Evolutionary conservation across 495 filamentous ascomycete genomes (phyloP).

Genomic region (Evansstolkia leycettana): DNA sequence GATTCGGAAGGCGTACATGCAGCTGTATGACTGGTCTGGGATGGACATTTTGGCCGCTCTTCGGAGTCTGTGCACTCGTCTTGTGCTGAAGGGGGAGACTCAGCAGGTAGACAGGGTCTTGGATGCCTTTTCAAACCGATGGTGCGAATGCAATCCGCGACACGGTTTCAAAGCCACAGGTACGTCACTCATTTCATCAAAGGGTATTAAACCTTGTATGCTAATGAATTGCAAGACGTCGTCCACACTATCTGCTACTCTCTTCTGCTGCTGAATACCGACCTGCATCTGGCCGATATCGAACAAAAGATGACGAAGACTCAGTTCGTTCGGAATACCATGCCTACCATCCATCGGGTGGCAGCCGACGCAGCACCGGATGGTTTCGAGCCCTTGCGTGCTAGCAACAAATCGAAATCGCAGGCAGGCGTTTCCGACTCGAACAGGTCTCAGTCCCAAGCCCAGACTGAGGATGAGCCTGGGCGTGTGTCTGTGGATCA

Average conservation of each 20-base stretch:
- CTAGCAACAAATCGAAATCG: constrained; percentile 24
- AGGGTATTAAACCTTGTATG: constrained; percentile 1
- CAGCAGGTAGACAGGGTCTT: constrained; percentile 95
- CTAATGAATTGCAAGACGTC: constrained; percentile 50
- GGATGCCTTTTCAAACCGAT: constrained; percentile 72
- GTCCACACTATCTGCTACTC: constrained; percentile 98
- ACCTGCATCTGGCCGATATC: constrained; percentile 89
- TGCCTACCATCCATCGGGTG: constrained; percentile 74
- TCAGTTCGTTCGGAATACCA: constrained; percentile 94
- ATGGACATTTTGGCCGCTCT: constrained; percentile 71
- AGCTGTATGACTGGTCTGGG: constrained; percentile 75
- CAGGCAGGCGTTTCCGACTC: constrained; percentile 2
- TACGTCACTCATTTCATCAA: constrained; percentile 28
- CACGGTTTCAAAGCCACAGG: constrained; percentile 87
- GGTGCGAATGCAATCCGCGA: constrained; percentile 89
- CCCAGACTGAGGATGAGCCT: constrained; percentile 12
- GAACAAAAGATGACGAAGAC: constrained; percentile 89
- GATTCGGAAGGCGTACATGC: constrained; percentile 77
- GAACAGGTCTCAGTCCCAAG: constrained; percentile 12
- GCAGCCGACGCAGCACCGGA: constrained; percentile 58
- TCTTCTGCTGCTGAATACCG: constrained; percentile 87
- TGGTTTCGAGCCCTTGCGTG: constrained; percentile 44
- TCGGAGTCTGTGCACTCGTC: constrained; percentile 64
- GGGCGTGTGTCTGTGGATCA: constrained; percentile 7
- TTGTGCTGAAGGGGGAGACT: constrained; percentile 85